Percentiles rank a stretch among this genome's conserved stretches.
Evolutionary conservation across 768 basidiomycete species (phyloP).

Genomic region (Coprinopsis cinerea): DNA sequence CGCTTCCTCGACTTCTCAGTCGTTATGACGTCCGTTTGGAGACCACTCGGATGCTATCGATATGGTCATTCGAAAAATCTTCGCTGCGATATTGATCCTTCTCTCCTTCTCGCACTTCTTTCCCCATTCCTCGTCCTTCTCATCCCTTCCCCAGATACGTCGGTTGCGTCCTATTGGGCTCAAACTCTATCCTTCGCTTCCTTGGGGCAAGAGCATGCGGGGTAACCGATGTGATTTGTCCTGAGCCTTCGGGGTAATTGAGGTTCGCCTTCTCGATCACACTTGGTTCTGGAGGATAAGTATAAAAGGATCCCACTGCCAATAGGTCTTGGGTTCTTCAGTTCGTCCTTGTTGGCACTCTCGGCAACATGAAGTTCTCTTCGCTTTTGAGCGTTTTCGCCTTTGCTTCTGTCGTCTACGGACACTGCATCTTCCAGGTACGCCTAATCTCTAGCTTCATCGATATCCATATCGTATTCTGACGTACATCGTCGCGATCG

Average conservation of each 20-base stretch:
- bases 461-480: too few species aligned
- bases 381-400: neutral
- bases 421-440: constrained; percentile 12
- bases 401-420: constrained; percentile 9
- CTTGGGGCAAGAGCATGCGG: neutral
- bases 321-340: neutral
- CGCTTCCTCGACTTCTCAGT: neutral
- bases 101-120: neutral
- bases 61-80: neutral
- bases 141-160: neutral
- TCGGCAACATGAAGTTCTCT: constrained; percentile 7
- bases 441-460: neutral
- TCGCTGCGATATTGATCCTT: constrained; percentile 7
- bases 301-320: neutral
- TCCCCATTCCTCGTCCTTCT: too few species aligned
- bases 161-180: too few species aligned
- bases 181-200: neutral
- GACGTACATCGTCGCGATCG: neutral
- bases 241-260: too few species aligned
- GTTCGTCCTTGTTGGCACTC: neutral
- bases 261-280: neutral
- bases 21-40: neutral
- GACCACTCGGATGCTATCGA: neutral
- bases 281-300: neutral
- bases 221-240: constrained; percentile 3